Conservation (phyloP, 129 eudicot species). For the Arctium minus region DNA sequence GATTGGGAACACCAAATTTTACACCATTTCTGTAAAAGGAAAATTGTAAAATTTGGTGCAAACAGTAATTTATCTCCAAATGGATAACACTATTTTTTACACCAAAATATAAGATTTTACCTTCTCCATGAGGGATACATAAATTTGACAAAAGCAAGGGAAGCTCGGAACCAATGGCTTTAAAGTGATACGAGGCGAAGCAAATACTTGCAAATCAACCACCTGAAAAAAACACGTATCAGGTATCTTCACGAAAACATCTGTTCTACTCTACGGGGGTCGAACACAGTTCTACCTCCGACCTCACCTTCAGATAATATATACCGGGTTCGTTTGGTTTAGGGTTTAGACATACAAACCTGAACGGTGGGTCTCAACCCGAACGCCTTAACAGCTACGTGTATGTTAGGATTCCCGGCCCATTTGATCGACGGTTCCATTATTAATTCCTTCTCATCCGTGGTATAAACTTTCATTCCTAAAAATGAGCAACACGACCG, state of each 20-base stretch:
- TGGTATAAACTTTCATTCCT: conserved; percentile 89
- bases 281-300: not conserved
- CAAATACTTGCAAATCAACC: conserved; percentile 94
- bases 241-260: not conserved
- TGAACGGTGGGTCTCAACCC: conserved; percentile 86
- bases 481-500: not conserved
- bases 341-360: conserved; percentile 29
- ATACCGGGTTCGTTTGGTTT: not conserved
- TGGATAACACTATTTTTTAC: not conserved
- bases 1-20: not conserved
- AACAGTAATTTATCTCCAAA: not conserved
- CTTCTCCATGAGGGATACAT: conserved; percentile 91
- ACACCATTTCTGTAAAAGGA: too few species aligned
- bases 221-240: conserved; percentile 38
- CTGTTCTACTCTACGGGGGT: not conserved
- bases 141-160: conserved; percentile 84
- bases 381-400: conserved; percentile 77
- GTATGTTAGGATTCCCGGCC: conserved; percentile 91
- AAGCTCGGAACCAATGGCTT: conserved; percentile 90
- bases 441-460: conserved; percentile 86
- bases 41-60: too few species aligned
- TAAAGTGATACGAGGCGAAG: conserved; percentile 80
- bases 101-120: conserved; percentile 23
- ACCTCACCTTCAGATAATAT: not conserved
- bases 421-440: conserved; percentile 83